Conservation (phyloP, 768 basidiomycete genomes). For the Lactifluus echinatus region DNA sequence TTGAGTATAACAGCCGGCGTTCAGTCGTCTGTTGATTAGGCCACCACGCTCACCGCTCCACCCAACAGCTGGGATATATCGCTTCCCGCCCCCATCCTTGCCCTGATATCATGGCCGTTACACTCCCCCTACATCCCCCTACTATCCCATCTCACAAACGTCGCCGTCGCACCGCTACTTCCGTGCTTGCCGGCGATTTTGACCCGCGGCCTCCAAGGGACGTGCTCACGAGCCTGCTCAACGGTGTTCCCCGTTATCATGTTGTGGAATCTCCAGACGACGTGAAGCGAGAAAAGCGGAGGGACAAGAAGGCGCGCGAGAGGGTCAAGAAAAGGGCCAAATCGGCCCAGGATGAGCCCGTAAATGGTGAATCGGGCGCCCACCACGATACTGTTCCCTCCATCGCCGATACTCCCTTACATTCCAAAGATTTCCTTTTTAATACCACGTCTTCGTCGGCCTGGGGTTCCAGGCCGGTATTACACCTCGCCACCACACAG, state of each 20-base stretch:
- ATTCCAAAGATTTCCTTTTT: conserved; percentile 17
- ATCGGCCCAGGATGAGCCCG: conserved; percentile 24
- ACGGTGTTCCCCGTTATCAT: conserved; percentile 62
- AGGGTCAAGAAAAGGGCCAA: conserved; percentile 40
- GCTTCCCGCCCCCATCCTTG: background rate
- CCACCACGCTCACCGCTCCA: conserved; percentile 21
- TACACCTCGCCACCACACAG: conserved; percentile 61
- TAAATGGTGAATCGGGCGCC: conserved; percentile 21
- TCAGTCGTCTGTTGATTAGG: conserved; percentile 18
- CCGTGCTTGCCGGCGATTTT: conserved; percentile 68
- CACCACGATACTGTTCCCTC: conserved; percentile 20
- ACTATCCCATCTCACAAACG: conserved; percentile 27
- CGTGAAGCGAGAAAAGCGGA: conserved; percentile 44
- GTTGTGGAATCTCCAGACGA: conserved; percentile 55
- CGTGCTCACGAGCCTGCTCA: conserved; percentile 70
- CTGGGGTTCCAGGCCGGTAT: conserved; percentile 64
- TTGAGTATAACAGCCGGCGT: conserved; percentile 21
- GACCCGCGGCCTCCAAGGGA: conserved; percentile 61
- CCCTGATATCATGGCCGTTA: conserved; percentile 27
- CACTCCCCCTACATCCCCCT: conserved; percentile 22
- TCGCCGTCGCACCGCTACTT: conserved; percentile 56
- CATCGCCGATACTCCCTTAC: conserved; percentile 16
- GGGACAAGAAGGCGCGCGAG: conserved; percentile 44
- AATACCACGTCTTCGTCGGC: conserved; percentile 36
- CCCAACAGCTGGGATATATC: conserved; percentile 13